These are phyloP conservation scores for Acaromyces ingoldii DNA, from an alignment of 1,284 basidiomycete species.

Conservation along the genomic window DNA sequence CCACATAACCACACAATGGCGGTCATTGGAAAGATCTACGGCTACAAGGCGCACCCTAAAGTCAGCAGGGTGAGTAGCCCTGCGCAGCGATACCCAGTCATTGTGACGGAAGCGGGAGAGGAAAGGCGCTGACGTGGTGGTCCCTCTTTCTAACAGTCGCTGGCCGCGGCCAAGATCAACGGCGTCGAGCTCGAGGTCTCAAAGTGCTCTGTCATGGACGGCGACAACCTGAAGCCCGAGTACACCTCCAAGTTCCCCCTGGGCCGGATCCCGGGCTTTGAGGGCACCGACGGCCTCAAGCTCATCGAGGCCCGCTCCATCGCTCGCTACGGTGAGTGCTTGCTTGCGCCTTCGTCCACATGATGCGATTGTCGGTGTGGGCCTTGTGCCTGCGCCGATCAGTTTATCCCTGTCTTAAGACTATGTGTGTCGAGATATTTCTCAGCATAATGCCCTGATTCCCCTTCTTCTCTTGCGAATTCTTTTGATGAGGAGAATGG, in stretches of 20 bases:
- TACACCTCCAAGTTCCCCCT: conserved; percentile 40
- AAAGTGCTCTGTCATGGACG: conserved; percentile 19
- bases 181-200: conserved; percentile 44
- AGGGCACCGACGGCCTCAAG: conserved; percentile 70
- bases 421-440: conserved; percentile 60
- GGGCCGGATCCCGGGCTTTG: conserved; percentile 67
- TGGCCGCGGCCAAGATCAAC: conserved; percentile 47
- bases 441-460: conserved; percentile 37
- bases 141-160: conserved; percentile 6
- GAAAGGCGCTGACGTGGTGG: background rate
- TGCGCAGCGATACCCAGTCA: background rate
- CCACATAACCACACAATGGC: conserved; percentile 29
- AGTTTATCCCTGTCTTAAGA: conserved; percentile 52
- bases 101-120: background rate
- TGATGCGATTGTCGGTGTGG: background rate
- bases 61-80: conserved; percentile 19
- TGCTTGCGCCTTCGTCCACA: background rate
- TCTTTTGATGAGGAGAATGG: background rate
- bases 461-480: background rate
- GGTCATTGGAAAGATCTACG: conserved; percentile 47
- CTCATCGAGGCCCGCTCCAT: conserved; percentile 76
- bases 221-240: conserved; percentile 45
- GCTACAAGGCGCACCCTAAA: conserved; percentile 27
- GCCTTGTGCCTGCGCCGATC: conserved; percentile 36
- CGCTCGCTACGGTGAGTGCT: conserved; percentile 78